phyloP scores from a whole-genome alignment of 73 alveolate species.

The Stentor roeselii region DNA sequence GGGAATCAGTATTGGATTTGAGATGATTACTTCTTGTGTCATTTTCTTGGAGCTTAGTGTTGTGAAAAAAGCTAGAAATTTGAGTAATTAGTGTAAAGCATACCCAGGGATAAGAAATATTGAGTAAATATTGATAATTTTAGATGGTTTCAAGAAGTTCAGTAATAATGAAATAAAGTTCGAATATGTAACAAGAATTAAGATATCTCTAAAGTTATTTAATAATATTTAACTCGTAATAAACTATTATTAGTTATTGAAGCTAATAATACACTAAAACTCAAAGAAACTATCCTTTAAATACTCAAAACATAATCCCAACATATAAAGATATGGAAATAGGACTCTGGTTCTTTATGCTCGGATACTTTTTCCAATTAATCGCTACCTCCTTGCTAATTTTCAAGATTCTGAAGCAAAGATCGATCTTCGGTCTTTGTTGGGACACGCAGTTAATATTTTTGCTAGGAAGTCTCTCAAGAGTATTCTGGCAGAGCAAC shows the following conservation, averaged over 20 bases:
- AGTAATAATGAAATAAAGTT: too few species aligned
- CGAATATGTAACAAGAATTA: too few species aligned
- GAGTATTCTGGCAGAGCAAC: conserved; percentile 50
- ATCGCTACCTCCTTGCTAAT: conserved; percentile 46
- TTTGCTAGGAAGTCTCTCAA: conserved; percentile 37
- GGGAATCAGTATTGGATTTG: not conserved
- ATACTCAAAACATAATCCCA: not conserved
- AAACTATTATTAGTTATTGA: too few species aligned
- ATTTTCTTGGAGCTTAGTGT: not conserved
- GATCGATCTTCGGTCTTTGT: conserved; percentile 50
- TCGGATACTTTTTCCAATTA: conserved; percentile 43
- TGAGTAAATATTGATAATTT: too few species aligned
- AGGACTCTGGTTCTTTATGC: conserved; percentile 42
- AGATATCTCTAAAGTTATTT: too few species aligned
- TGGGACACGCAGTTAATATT: conserved; percentile 44
- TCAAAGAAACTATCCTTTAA: not conserved
- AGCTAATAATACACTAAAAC: too few species aligned
- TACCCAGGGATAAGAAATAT: too few species aligned
- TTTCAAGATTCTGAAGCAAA: conserved; percentile 44
- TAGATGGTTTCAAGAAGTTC: too few species aligned
- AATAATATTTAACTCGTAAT: too few species aligned
- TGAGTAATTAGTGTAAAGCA: too few species aligned
- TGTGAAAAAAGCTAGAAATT: too few species aligned
- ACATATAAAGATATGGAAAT: conserved; percentile 31
- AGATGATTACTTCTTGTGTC: not conserved